phyloP scores from a whole-genome alignment of 495 filamentous ascomycete species.

The Amphirosellinia nigrospora region DNA sequence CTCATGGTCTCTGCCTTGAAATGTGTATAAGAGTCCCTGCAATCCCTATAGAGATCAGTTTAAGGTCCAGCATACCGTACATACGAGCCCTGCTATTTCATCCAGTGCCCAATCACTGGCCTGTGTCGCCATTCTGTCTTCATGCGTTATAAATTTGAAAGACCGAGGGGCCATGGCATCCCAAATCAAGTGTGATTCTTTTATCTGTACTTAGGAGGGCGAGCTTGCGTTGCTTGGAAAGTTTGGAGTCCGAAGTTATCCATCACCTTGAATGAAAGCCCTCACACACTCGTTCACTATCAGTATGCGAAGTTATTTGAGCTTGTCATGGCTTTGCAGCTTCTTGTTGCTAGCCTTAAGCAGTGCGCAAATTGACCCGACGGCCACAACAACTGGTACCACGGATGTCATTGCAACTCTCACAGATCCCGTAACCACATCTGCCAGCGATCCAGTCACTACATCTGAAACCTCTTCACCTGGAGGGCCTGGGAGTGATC shows the following conservation, averaged over 20 bases:
- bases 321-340: constrained; percentile 31
- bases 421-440: background rate
- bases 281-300: constrained; percentile 33
- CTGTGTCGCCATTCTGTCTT: background rate
- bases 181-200: background rate
- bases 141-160: constrained; percentile 7
- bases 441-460: background rate
- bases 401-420: background rate
- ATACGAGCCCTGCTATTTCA: background rate
- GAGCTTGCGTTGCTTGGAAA: constrained; percentile 4
- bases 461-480: constrained; percentile 26
- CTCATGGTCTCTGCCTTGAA: background rate
- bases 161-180: background rate
- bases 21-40: background rate
- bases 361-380: constrained; percentile 37
- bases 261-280: background rate
- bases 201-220: background rate
- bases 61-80: background rate
- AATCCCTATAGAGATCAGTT: background rate
- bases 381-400: background rate
- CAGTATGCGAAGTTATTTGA: constrained; percentile 35
- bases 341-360: constrained; percentile 32
- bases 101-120: constrained; percentile 1
- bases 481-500: constrained; percentile 17
- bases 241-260: background rate